A percentile compares a stretch with the other conserved stretches of the same genome.
Evolutionary conservation across 2,329 filamentous ascomycete genomes (phyloP).

Genomic region (Fusarium sublunatum): DNA sequence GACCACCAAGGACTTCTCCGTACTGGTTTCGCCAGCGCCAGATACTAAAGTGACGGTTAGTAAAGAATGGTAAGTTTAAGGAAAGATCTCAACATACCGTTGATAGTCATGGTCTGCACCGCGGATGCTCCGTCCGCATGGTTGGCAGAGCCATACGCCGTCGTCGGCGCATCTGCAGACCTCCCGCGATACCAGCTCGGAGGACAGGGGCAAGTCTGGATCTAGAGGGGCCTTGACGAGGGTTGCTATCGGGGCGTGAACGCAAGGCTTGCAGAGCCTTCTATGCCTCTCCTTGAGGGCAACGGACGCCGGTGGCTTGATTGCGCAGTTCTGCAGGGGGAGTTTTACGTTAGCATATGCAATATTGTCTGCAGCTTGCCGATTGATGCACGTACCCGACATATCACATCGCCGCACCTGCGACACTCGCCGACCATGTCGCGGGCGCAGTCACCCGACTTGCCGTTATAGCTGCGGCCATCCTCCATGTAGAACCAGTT

Average conservation of each 20-base stretch:
- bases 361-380: slow-evolving; percentile 9
- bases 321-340: slow-evolving; percentile 80
- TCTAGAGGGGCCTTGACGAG: slow-evolving; percentile 60
- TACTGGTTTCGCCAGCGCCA: slow-evolving; percentile 94
- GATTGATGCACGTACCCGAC: slow-evolving; percentile 71
- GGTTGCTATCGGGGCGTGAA: slow-evolving; percentile 73
- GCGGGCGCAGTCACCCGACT: slow-evolving; percentile 81
- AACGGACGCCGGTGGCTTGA: slow-evolving; percentile 78
- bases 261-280: slow-evolving; percentile 81
- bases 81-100: slow-evolving; percentile 55
- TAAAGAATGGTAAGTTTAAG: not conserved
- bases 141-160: slow-evolving; percentile 85
- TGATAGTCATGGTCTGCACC: slow-evolving; percentile 69
- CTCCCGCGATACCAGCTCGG: slow-evolving; percentile 66
- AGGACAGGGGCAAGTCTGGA: slow-evolving; percentile 60
- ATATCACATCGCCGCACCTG: slow-evolving; percentile 80
- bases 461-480: slow-evolving; percentile 67
- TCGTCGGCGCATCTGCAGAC: slow-evolving; percentile 65
- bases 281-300: slow-evolving; percentile 81
- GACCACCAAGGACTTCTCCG: slow-evolving; percentile 79
- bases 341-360: slow-evolving; percentile 21
- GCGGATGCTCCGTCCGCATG: slow-evolving; percentile 79
- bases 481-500: slow-evolving; percentile 72
- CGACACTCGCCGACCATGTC: slow-evolving; percentile 89
- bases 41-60: slow-evolving; percentile 61